Base-by-base conservation (phyloP, 495 filamentous ascomycete genomes). In the Penicillium simplicissimum region DNA sequence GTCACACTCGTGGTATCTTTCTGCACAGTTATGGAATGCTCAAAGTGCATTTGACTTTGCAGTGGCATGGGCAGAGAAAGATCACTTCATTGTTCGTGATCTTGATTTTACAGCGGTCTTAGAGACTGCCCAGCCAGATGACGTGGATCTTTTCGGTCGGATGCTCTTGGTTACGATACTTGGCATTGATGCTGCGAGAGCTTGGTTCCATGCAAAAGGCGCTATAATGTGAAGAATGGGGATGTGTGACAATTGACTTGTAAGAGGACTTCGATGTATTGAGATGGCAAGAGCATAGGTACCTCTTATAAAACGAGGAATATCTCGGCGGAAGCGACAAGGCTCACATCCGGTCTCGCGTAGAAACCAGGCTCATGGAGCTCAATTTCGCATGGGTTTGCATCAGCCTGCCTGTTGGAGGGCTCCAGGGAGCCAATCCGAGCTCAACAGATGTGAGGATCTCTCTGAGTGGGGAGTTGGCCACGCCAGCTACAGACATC, bases 11-110 rank as follows among this genome's bases (percentile, higher is more conserved):
- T 77, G 76, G 68, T 81, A 81, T 38, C 23, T 76, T 10, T 83
- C 81, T 4, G 73, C 77, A 19, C 71, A 79, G 61, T 65, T 85
- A 33, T 85, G 82, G 82, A 60, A 71, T 34, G 77, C 82, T 8
- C 61, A 57, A 3, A 75, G 72, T 23, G 68, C 75, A 1, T 69
- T 77, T 25, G 79, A 79, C 7, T 85, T 85, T 59, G 73, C 76
- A 4, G 64, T 74, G 1, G 79, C 79, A 6, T 85, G 81, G 79
- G 69, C 73, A 3, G 71, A 75, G 10, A 76, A 76, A 57, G 71
- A 74, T 23, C 81, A 81, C 55, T 77, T 77, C 45, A 52, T 84
- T 15, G 73, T 82, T 1, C 62, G 62, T 17, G 72, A 78, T 58
- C 58, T 72, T n/a, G 71, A 81, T 55, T 77, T 80, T 36, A 60